Base-by-base conservation (phyloP, 345 rosid species). In the Cardamine resedifolia region DNA sequence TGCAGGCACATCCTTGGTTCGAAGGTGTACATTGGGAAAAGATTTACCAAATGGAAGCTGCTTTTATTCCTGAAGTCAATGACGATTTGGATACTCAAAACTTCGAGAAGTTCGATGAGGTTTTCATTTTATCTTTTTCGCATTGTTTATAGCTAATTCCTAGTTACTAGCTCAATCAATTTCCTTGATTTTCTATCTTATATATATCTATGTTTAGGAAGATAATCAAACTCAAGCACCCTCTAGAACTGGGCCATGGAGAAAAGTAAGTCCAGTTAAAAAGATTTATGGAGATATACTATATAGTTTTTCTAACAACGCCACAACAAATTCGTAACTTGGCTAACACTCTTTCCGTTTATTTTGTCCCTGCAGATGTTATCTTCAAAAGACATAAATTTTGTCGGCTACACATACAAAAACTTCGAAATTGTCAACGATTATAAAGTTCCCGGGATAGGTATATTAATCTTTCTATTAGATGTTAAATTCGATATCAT, bases 11-110 rank as follows among this genome's bases (percentile, higher is more conserved):
- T 85, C 87, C 92, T 16, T 94, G 92, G 91, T 94, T 94, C 77
- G 56, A 69, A 1, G 88, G 91, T 18, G 55, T 81, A 45, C 84
- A 91, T 15, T 94, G 98, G 98, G 89, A 91, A 60, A 84, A 68
- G 47, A 83, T 94, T 79, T 89, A 85, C 75, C 89, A 82, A 67
- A 82, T 85, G 83, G 98, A 94, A 66, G 97, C 98, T 78, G 96
- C 96, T 70, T 89, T 85, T 79, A 80, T 85, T 52, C 98, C 98
- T 11, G 96, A 83, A 64, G 98, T 94, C 74, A 89, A 85, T 27
- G 89, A 89, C 78, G 97, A 94, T 71, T 81, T 94, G 71, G 97
- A 94, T 83, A 91, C 97, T 56, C 96, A 94, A 85, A 94, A 94
- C 76, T 91, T 94, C 83, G 97, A 89, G 75, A 94, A 88, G 72